phyloP scores from a whole-genome alignment of 2,329 filamentous ascomycete species.

The Sclerotinia borealis region DNA sequence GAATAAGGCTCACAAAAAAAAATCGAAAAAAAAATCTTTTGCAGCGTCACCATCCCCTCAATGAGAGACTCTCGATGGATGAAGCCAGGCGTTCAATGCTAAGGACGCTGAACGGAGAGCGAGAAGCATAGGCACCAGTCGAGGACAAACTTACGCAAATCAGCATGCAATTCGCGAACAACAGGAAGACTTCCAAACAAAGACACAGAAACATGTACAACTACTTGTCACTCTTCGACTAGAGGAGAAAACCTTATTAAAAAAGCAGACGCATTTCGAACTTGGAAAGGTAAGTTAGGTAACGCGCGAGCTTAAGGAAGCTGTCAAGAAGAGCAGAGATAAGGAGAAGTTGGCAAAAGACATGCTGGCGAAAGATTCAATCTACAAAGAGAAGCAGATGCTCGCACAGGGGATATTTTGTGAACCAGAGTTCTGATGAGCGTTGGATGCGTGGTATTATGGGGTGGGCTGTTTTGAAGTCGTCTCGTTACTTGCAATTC shows the following conservation, averaged over 20 bases:
- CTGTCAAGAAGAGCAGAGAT: neutral
- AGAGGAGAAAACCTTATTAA: neutral
- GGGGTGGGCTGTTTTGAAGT: too few species aligned
- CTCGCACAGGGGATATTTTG: neutral
- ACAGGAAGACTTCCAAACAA: neutral
- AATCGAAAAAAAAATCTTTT: neutral
- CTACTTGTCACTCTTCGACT: neutral
- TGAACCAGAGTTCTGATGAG: neutral
- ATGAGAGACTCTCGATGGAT: constrained; percentile 1
- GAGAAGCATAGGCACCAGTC: neutral
- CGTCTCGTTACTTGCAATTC: neutral
- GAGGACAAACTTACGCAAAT: neutral
- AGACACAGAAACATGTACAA: neutral
- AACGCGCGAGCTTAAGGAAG: neutral
- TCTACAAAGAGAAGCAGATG: neutral
- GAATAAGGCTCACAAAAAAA: neutral
- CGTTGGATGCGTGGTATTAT: neutral
- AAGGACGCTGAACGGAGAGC: neutral
- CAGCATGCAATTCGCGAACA: neutral
- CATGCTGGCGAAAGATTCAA: too few species aligned
- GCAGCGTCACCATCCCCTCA: neutral
- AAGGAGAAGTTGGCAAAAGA: neutral
- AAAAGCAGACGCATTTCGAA: neutral
- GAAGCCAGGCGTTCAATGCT: neutral
- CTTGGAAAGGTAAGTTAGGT: neutral